phyloP scores from a whole-genome alignment of 169 alveolate genomes.

The Plasmodium cynomolgi region DNA sequence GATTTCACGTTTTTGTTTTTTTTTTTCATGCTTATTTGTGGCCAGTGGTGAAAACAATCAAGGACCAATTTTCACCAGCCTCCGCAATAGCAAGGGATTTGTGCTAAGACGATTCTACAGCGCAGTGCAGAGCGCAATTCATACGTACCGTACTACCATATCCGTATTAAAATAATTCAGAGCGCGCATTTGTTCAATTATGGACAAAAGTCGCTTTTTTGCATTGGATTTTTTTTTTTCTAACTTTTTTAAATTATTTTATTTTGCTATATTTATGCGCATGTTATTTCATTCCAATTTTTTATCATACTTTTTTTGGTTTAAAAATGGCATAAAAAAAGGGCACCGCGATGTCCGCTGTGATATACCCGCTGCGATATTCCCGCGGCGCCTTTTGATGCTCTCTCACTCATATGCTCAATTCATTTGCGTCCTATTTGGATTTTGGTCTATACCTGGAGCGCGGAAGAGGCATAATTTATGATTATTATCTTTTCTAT shows the following conservation, averaged over 20 bases:
- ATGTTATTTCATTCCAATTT: not conserved
- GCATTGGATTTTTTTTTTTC: not conserved
- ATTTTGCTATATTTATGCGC: not conserved
- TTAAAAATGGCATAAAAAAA: not conserved
- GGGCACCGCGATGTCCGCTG: not conserved
- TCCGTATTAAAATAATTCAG: not conserved
- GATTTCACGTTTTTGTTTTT: not conserved
- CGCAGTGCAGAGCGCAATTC: not conserved
- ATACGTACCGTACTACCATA: not conserved
- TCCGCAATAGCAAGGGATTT: not conserved
- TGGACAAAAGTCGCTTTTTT: constrained; percentile 9
- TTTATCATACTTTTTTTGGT: not conserved
- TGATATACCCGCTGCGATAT: not conserved
- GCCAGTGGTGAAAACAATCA: not conserved
- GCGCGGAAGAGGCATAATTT: not conserved
- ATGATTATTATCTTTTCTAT: not conserved
- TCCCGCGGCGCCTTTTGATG: not conserved
- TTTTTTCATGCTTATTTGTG: not conserved
- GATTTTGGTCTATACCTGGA: not conserved
- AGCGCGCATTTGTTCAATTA: not conserved
- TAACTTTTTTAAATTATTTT: not conserved
- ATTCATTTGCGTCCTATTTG: not conserved
- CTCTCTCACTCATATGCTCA: not conserved
- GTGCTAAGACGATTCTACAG: not conserved
- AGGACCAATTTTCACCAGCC: not conserved